Evolutionary conservation across 805 yeast species (phyloP), one percentile per base, ranked within the genome.

Genomic region (Nakazawaea holstii): DNA sequence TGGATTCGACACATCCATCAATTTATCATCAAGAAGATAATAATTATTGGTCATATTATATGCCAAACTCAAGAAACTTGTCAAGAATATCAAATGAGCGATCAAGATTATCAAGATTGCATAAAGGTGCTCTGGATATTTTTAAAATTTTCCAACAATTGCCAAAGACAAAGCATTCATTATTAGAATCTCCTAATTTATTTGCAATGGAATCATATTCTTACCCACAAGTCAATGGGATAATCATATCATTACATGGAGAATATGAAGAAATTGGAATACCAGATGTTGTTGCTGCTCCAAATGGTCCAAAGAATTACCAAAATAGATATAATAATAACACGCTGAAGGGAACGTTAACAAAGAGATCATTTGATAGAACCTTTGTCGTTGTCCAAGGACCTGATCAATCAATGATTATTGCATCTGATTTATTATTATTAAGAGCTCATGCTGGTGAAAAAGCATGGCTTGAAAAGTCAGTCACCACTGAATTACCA

Each of bases 281-380:
- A 17, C 89, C 91, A 1, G 76, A 73, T 30, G 38, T 39, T 9
- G 41, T 29, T 2, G n/a, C 46, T 15, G 40, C 46, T 26, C 39
- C 46, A n/a, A 24, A 10, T 33, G 50, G 38, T 10, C 41, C 44
- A 20, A 32, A 44, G 9, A 39, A 35, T 30, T 37, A 31, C 15
- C 38, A 50, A 41, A 55, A 59, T 13, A 55, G 64, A 58, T 50
- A 65, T 61, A 49, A 65, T 61, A 50, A 56, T 6, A 54, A 55
- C 11, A 42, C 59, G 6, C 53, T 61, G 41, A 43, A 57, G 11
- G 61, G 65, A 17, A 62, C 73, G 29, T 65, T 83, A 32, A 68
- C 77, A 5, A 73, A 72, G 54, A 84, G 94, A 60, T 80, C 94
- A 8, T 94, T 94, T 64, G 99, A 94, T 62, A 76, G 99, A 59